phyloP scores from a whole-genome alignment of 2,329 filamentous ascomycete genomes.

The Arthrobotrys musiformis region DNA sequence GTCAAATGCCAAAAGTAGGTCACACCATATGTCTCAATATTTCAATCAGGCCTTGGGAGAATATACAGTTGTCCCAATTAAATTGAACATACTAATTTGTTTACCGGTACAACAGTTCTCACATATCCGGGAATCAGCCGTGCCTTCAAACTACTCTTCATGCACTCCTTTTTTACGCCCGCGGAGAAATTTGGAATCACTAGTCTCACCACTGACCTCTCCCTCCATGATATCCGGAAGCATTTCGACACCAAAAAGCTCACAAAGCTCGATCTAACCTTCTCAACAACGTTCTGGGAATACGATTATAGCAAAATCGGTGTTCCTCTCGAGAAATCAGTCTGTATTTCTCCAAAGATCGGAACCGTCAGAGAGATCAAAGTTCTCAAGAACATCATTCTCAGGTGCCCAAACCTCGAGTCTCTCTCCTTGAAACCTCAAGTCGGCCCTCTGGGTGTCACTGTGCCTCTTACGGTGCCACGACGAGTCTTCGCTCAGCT shows the following conservation, averaged over 20 bases:
- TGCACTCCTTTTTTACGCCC: neutral
- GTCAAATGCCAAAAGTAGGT: too few relatives aligned
- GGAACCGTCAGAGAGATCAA: neutral
- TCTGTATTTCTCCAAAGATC: neutral
- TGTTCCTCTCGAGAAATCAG: neutral
- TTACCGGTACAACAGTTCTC: too few relatives aligned
- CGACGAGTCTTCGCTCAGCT: neutral
- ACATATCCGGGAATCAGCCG: too few relatives aligned
- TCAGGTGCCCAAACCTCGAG: neutral
- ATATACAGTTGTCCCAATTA: too few relatives aligned
- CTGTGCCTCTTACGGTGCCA: neutral
- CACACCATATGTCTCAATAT: too few relatives aligned
- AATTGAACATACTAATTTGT: too few relatives aligned
- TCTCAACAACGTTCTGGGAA: neutral
- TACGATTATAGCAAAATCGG: neutral
- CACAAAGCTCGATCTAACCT: neutral
- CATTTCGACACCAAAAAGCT: neutral
- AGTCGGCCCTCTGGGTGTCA: too few relatives aligned
- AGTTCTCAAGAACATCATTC: neutral
- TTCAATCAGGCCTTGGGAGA: too few relatives aligned
- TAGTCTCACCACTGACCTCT: neutral
- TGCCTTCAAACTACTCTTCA: too few relatives aligned
- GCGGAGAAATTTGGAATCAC: neutral
- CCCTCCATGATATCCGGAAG: neutral
- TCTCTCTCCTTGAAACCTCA: neutral